Conservation (phyloP, 352 stramenopile species). For the Globisporangium spiculum region DNA sequence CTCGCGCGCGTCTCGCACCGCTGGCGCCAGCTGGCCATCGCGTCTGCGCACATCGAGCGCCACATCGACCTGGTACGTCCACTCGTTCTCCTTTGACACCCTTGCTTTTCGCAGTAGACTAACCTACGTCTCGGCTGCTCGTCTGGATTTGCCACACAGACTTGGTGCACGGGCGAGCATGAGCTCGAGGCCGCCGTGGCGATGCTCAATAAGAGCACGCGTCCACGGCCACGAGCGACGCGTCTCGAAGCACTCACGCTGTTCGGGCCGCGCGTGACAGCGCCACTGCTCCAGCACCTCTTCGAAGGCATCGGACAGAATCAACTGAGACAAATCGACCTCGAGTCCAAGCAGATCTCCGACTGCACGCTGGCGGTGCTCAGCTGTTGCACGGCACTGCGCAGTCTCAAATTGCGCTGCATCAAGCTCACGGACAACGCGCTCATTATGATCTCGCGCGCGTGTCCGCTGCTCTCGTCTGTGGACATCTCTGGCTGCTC, state of each 20-base stretch:
- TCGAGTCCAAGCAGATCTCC: constrained; percentile 76
- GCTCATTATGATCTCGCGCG: constrained; percentile 38
- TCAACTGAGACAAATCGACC: constrained; percentile 42
- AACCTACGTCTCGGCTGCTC: too few relatives aligned
- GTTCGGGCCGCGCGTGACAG: constrained; percentile 57
- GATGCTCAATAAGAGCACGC: constrained; percentile 20
- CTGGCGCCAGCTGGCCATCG: constrained; percentile 55
- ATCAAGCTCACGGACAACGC: constrained; percentile 69
- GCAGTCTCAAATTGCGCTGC: constrained; percentile 49
- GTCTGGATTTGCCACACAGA: constrained; percentile 27
- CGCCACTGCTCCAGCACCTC: constrained; percentile 38
- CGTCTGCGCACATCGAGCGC: constrained; percentile 47
- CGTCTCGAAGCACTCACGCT: constrained; percentile 49
- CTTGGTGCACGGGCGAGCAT: constrained; percentile 64
- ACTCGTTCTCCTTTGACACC: not conserved
- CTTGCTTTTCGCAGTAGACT: not conserved
- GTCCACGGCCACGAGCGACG: constrained; percentile 17
- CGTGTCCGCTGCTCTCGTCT: constrained; percentile 34
- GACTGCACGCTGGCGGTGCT: constrained; percentile 43
- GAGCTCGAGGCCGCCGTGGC: constrained; percentile 48
- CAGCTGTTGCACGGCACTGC: constrained; percentile 32
- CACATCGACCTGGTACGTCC: constrained; percentile 55
- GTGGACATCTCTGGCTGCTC: constrained; percentile 77
- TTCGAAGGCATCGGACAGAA: constrained; percentile 33
- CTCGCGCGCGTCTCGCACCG: constrained; percentile 50